Percentiles rank a stretch among this genome's conserved stretches.
phyloP scores from a whole-genome alignment of 306 rosid genomes.

The Oxytropis ochrocephala region DNA sequence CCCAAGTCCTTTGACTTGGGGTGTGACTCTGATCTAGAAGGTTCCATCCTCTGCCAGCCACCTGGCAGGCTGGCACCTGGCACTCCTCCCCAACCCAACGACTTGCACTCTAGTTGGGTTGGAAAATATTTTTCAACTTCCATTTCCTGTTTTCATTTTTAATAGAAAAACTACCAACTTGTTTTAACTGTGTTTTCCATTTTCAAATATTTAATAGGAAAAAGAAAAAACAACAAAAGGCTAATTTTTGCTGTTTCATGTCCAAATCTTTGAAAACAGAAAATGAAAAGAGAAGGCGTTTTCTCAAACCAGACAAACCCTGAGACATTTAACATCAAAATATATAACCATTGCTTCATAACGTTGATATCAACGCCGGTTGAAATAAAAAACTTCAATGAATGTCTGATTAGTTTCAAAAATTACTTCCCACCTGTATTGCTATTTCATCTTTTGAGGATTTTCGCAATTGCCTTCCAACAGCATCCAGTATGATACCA shows the following conservation, averaged over 20 bases:
- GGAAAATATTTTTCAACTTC: not conserved
- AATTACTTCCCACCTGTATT: slow-evolving; percentile 67
- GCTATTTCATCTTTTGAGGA: slow-evolving; percentile 59
- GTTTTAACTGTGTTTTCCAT: not conserved
- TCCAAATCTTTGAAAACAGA: not conserved
- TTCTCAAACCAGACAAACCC: not conserved
- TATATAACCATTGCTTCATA: not conserved
- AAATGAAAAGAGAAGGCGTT: too few relatives aligned
- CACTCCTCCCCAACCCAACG: not conserved
- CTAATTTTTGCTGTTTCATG: not conserved
- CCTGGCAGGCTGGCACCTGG: not conserved
- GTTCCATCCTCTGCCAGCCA: not conserved
- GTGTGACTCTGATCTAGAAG: not conserved
- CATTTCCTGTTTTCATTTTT: too few relatives aligned
- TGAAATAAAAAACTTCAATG: not conserved
- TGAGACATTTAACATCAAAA: not conserved
- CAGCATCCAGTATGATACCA: slow-evolving; percentile 66
- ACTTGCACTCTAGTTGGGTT: not conserved
- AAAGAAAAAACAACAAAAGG: too few relatives aligned
- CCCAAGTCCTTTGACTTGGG: not conserved
- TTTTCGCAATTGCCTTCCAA: slow-evolving; percentile 64
- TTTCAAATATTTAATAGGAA: not conserved
- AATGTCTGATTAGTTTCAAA: slow-evolving; percentile 13
- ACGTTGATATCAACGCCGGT: not conserved
- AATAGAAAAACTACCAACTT: not conserved